phyloP scores from a whole-genome alignment of 2,329 filamentous ascomycete species.

The Talaromyces verruculosus region DNA sequence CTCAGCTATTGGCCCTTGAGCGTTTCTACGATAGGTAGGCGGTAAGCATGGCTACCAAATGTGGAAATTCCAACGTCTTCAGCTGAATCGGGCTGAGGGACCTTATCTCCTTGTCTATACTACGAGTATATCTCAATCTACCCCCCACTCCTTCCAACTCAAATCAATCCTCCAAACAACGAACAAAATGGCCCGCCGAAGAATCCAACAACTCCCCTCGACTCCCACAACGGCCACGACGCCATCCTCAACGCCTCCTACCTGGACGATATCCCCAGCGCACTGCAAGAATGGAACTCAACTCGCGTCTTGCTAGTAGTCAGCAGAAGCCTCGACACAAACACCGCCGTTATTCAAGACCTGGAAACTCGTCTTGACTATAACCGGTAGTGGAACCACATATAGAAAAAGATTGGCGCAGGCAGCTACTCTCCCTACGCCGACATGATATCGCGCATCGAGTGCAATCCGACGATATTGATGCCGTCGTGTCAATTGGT shows the following conservation, averaged over 20 bases:
- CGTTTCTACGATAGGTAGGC: neutral
- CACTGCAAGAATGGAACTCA: conserved; percentile 12
- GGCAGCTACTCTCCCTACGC: conserved; percentile 13
- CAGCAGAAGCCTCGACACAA: conserved; percentile 12
- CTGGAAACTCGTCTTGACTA: neutral
- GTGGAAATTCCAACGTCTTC: neutral
- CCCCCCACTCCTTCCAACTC: neutral
- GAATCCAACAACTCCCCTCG: conserved; percentile 25
- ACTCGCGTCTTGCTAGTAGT: conserved; percentile 11
- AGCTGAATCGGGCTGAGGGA: neutral
- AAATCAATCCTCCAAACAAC: neutral
- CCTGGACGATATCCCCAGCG: conserved; percentile 10
- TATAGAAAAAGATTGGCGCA: conserved; percentile 11
- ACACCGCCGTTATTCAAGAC: neutral
- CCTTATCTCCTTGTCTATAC: neutral
- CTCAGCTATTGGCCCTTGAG: neutral
- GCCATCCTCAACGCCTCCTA: conserved; percentile 15
- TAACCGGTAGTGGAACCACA: neutral
- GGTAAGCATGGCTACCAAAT: neutral
- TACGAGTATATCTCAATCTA: too few species aligned
- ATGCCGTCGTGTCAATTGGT: conserved; percentile 11
- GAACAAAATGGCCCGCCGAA: neutral
- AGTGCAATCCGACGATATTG: conserved; percentile 4
- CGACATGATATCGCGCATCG: too few species aligned
- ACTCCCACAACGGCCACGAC: conserved; percentile 5